These are phyloP conservation scores for Liquidambar formosana DNA, from an alignment of 164 flowering plant genomes.

Conservation along the genomic window DNA sequence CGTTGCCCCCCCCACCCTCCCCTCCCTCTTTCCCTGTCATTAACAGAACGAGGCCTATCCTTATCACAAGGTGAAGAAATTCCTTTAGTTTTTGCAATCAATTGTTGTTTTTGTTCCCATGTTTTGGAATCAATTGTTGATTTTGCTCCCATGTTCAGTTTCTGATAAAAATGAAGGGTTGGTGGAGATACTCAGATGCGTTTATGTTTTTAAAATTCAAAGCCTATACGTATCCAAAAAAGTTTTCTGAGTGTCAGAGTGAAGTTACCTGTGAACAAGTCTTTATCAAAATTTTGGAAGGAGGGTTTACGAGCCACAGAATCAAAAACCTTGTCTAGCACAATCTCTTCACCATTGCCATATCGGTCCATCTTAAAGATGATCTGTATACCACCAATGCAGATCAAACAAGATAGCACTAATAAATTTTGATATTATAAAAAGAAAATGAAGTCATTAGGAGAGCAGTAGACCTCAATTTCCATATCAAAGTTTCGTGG, in stretches of 20 bases:
- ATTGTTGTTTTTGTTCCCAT: too few relatives aligned
- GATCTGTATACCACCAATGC: slow-evolving; percentile 33
- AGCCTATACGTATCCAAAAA: neutral
- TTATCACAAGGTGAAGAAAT: too few relatives aligned
- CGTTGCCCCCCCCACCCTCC: too few relatives aligned
- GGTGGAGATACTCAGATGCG: neutral
- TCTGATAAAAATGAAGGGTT: too few relatives aligned
- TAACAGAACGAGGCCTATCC: too few relatives aligned
- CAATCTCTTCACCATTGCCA: slow-evolving; percentile 80
- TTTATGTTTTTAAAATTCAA: neutral
- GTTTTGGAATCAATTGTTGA: too few relatives aligned
- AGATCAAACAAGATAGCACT: slow-evolving; percentile 13
- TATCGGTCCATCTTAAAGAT: slow-evolving; percentile 79
- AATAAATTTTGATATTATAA: neutral
- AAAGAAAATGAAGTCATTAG: slow-evolving; percentile 2
- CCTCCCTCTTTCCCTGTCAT: too few relatives aligned
- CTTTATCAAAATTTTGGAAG: slow-evolving; percentile 46
- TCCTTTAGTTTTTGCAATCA: too few relatives aligned
- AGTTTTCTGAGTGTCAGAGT: neutral
- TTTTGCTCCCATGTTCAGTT: too few relatives aligned
- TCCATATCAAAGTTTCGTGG: slow-evolving; percentile 13
- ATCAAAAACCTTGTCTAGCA: slow-evolving; percentile 52
- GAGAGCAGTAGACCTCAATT: slow-evolving; percentile 20
- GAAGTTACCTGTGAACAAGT: slow-evolving; percentile 60
- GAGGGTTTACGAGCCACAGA: slow-evolving; percentile 44